These are phyloP conservation scores for Monosporascus sp. DNA, from an alignment of 2,329 filamentous ascomycete species.

Conservation along the genomic window DNA sequence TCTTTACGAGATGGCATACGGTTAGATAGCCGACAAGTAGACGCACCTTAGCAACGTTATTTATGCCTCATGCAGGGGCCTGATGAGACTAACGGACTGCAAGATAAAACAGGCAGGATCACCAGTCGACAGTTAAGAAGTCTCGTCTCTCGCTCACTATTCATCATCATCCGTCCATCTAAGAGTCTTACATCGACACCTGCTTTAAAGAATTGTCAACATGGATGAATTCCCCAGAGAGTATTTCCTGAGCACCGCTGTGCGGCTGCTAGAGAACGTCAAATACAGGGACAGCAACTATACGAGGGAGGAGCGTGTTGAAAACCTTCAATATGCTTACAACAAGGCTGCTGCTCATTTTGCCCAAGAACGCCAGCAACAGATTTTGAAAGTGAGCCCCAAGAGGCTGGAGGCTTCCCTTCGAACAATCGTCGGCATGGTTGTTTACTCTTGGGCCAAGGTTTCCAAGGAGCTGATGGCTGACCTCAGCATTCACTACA, in stretches of 20 bases:
- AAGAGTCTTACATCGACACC: too few species aligned
- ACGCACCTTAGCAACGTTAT: too few species aligned
- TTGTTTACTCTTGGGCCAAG: constrained; percentile 24
- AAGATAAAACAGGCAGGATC: too few species aligned
- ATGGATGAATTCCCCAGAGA: too few species aligned
- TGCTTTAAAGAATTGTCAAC: too few species aligned
- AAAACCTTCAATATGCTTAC: constrained; percentile 10
- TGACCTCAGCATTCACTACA: constrained; percentile 15
- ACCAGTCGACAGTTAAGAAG: too few species aligned
- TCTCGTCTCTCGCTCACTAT: too few species aligned
- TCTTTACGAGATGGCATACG: too few species aligned
- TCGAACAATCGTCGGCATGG: constrained; percentile 22
- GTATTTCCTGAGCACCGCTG: constrained; percentile 1
- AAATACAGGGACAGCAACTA: constrained; percentile 15
- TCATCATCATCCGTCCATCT: too few species aligned
- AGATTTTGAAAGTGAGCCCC: constrained; percentile 5
- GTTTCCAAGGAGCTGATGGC: constrained; percentile 13
- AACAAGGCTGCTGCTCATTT: constrained; percentile 13
- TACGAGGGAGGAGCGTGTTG: constrained; percentile 7
- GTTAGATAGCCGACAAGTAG: too few species aligned
- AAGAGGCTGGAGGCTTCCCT: constrained; percentile 8
- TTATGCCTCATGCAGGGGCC: too few species aligned
- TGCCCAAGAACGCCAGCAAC: constrained; percentile 8
- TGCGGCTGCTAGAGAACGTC: constrained; percentile 11
- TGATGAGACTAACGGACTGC: too few species aligned